phyloP scores from a whole-genome alignment of 179 eudicot genomes.

The Sideroxylon spinosum region DNA sequence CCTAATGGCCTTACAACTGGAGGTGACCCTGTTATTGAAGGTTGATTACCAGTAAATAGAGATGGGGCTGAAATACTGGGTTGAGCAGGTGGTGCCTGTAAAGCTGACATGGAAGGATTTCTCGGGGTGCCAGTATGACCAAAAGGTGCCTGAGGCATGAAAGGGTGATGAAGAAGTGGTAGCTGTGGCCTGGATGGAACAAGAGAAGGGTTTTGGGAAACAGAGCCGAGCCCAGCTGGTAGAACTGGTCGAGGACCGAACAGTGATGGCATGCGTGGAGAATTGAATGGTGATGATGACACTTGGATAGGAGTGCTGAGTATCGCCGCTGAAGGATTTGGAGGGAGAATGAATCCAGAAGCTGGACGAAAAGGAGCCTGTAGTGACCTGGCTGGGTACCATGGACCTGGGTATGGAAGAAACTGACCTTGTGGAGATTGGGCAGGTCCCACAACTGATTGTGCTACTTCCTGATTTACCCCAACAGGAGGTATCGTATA shows the following conservation, averaged over 20 bases:
- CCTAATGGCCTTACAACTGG: slow-evolving; percentile 18
- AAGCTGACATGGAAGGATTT: slow-evolving; percentile 29
- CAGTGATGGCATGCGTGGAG: slow-evolving; percentile 33
- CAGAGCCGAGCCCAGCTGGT: slow-evolving; percentile 34
- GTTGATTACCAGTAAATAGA: slow-evolving; percentile 33
- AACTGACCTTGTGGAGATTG: slow-evolving; percentile 44
- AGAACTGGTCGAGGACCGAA: slow-evolving; percentile 43
- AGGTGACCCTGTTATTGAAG: slow-evolving; percentile 30
- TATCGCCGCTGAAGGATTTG: slow-evolving; percentile 26
- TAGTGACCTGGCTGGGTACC: slow-evolving; percentile 48
- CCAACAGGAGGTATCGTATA: slow-evolving; percentile 23
- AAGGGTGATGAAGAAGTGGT: slow-evolving; percentile 39
- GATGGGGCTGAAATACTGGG: slow-evolving; percentile 30
- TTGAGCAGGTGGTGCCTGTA: slow-evolving; percentile 21
- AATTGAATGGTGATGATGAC: slow-evolving; percentile 37
- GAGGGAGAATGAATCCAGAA: slow-evolving; percentile 28
- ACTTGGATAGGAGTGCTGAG: slow-evolving; percentile 24
- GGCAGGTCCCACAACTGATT: slow-evolving; percentile 34
- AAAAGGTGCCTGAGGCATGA: slow-evolving; percentile 31
- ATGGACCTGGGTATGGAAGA: slow-evolving; percentile 48
- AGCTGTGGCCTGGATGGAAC: slow-evolving; percentile 39
- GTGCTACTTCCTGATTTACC: slow-evolving; percentile 40
- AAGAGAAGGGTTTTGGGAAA: slow-evolving; percentile 35
- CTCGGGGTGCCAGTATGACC: slow-evolving; percentile 52
- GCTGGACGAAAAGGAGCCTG: slow-evolving; percentile 25